phyloP scores from a whole-genome alignment of 1,139 yeast species.

The Suhomyces guaymorum region DNA sequence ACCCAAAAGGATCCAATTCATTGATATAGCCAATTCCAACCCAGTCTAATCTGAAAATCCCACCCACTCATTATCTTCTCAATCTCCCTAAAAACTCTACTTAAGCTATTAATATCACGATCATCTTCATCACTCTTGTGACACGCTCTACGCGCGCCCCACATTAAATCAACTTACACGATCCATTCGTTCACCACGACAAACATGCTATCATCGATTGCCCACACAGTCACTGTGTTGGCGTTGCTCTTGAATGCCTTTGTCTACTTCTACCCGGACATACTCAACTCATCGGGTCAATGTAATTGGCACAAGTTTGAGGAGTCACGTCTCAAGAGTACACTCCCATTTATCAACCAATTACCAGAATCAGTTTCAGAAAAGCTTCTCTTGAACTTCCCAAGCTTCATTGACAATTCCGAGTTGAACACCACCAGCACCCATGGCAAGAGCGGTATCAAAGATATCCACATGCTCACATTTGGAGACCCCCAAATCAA shows the following conservation, averaged over 20 bases:
- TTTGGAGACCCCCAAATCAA: slow-evolving; percentile 97
- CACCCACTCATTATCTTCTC: too few species aligned
- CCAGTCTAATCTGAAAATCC: too few species aligned
- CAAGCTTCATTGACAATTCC: slow-evolving; percentile 23
- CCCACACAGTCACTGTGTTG: slow-evolving; percentile 28
- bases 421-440: slow-evolving; percentile 6
- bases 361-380: slow-evolving; percentile 22
- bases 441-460: slow-evolving; percentile 18
- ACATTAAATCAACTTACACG: too few species aligned
- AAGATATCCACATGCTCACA: slow-evolving; percentile 66
- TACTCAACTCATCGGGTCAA: slow-evolving; percentile 42
- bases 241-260: slow-evolving; percentile 55
- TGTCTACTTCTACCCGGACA: slow-evolving; percentile 74
- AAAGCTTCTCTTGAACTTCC: slow-evolving; percentile 30
- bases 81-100: too few species aligned
- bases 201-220: slow-evolving; percentile 6
- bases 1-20: too few species aligned
- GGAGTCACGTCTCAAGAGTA: slow-evolving; percentile 15
- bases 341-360: slow-evolving; percentile 21
- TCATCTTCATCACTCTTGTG: too few species aligned
- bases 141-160: too few species aligned
- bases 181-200: background rate
- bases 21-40: too few species aligned
- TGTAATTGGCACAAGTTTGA: slow-evolving; percentile 60
- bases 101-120: too few species aligned